Evolutionary conservation across 306 rosid species (phyloP), one percentile per base, ranked within the genome.

Genomic region (Inga laurina): DNA sequence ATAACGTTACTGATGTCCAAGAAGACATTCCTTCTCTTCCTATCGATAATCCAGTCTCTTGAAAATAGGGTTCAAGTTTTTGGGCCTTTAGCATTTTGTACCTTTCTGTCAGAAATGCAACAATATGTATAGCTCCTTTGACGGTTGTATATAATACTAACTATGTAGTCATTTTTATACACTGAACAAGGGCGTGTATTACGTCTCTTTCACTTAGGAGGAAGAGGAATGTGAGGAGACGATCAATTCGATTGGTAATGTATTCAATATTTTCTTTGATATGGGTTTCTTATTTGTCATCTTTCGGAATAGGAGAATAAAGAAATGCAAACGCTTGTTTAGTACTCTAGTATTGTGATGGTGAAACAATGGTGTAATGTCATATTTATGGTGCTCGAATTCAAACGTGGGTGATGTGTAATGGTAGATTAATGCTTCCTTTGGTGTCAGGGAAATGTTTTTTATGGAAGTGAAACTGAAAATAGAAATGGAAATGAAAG

Each of bases 1-100:
- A 83, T 76, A 77, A 48, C 82, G 69, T 62, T 62, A 72, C 75
- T 76, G 85, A 83, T 77, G 49, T 65, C 75, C 89, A 91, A 83
- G 98, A 92, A 85, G 84, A 79, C 49, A 84, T 93, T 71, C 98
- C 98, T 74, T 85, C 93, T 67, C 73, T 90, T 90, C 79, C 84
- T 35, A 37, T 68, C 68, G 76, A 84, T 67, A 68, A 79, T 71
- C 78, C 74, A 54, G 88, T 77, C 14, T 84, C 86, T 64, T 87
- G 66, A 81, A 85, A n/a, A 39, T 46, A 32, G 72, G 56, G 79
- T 59, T 70, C 68, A 64, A 70, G 79, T 27, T 83, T 73, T 39
- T 79, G 2, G 8, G 41, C 78, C 72, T 59, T 56, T 8, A 61
- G 56, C 83, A 37, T 72, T 46, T 59, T 22, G 35, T 11, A 54